Evolutionary conservation across 345 rosid genomes (phyloP).

Genomic region (Capsella bursapastoris): DNA sequence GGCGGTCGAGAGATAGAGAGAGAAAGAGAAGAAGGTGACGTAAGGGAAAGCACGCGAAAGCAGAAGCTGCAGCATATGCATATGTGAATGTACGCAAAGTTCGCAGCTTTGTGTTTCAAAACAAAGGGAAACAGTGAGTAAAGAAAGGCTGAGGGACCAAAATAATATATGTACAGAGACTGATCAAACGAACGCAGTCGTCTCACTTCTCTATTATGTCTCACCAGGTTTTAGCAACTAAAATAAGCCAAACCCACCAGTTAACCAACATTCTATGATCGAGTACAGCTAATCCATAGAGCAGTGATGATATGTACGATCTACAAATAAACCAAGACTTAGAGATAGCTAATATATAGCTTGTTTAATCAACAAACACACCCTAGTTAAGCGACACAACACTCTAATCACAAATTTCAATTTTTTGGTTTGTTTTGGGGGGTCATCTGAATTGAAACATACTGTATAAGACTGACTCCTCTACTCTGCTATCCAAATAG

Average conservation of each 20-base stretch:
- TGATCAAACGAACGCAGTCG: slow-evolving; percentile 35
- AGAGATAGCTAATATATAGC: too few species aligned
- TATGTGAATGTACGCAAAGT: slow-evolving; percentile 35
- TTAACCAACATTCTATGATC: not conserved
- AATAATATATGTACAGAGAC: not conserved
- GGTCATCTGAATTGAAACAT: not conserved
- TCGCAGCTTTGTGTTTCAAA: slow-evolving; percentile 51
- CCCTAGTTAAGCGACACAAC: not conserved
- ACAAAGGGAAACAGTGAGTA: slow-evolving; percentile 33
- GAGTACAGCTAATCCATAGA: not conserved
- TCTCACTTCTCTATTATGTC: not conserved
- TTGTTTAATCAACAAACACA: not conserved
- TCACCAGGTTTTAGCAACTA: not conserved
- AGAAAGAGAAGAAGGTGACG: slow-evolving; percentile 52
- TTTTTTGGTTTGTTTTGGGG: too few species aligned
- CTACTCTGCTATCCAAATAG: not conserved
- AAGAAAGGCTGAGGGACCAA: slow-evolving; percentile 29
- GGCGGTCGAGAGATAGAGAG: not conserved
- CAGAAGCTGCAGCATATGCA: slow-evolving; percentile 26
- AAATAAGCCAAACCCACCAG: not conserved
- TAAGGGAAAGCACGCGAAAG: slow-evolving; percentile 58
- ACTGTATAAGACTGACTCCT: too few species aligned
- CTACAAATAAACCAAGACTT: not conserved
- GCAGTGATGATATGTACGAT: too few species aligned
- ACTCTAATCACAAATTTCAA: not conserved